phyloP scores from a whole-genome alignment of 2,329 filamentous ascomycete species.

The Hypoxylon sp. region DNA sequence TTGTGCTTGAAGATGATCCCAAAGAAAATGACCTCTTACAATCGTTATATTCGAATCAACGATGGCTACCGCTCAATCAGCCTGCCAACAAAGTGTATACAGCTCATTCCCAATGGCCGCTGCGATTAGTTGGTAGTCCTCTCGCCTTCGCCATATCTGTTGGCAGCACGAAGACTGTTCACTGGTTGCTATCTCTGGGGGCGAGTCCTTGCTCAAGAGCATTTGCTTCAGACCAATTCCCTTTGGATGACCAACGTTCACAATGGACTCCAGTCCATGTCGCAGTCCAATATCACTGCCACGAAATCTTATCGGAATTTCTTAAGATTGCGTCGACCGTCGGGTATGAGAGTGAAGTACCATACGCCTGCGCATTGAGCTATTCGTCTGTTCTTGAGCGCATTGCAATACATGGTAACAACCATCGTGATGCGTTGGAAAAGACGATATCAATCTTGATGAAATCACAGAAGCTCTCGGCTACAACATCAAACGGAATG shows the following conservation, averaged over 20 bases:
- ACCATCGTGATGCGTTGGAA: neutral
- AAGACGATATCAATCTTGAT: conserved; percentile 14
- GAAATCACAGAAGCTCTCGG: conserved; percentile 3
- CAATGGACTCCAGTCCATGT: conserved; percentile 17
- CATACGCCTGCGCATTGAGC: conserved; percentile 19
- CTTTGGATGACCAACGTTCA: conserved; percentile 15
- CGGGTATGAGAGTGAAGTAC: conserved; percentile 1
- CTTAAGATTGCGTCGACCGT: neutral
- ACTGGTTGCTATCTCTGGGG: conserved; percentile 9
- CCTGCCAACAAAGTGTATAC: conserved; percentile 1
- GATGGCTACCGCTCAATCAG: neutral
- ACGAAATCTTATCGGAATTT: conserved; percentile 12
- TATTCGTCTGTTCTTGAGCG: conserved; percentile 19
- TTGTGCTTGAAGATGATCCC: conserved; percentile 3
- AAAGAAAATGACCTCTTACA: neutral
- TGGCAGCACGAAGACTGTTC: conserved; percentile 7
- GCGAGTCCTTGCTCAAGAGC: conserved; percentile 18
- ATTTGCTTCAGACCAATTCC: conserved; percentile 16
- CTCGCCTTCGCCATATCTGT: conserved; percentile 16
- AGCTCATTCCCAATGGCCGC: conserved; percentile 15
- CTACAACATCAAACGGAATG: conserved; percentile 9
- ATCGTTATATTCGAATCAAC: neutral
- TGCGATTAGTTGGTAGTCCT: conserved; percentile 13
- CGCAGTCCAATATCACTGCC: conserved; percentile 22
- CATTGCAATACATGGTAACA: conserved; percentile 16